Base-by-base conservation (phyloP, 331 rosid genomes). In the Prunus yedoensis region DNA sequence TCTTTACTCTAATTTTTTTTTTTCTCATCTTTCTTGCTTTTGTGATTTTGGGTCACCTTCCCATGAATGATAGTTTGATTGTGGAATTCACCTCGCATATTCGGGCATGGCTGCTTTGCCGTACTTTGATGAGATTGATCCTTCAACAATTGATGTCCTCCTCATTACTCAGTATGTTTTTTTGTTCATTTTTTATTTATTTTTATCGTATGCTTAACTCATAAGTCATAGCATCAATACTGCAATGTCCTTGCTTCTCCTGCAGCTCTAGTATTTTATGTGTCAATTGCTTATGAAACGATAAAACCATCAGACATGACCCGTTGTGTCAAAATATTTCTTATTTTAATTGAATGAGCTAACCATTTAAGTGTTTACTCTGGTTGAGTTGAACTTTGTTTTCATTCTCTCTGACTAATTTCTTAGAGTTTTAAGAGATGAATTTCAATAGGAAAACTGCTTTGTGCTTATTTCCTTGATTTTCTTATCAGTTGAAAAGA, bases 31-130 rank as follows among this genome's bases (percentile, higher is more conserved):
- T 70, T 17, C 13, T 28, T 52, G 70, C 13, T 8, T 70, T 73
- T 77, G 54, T 51, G 52, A 17, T 32, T 61, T n/a, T 46, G 56
- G 50, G 54, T 15, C 8, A 15, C 45, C 20, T 67, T 75, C 20
- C 54, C 16, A 5, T 68, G 81, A 73, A 64, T 74, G 23, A 14
- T 71, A 89, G 90, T 94, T 94, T 58, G 99, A 92, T 71, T 94
- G 97, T 78, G 99, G 99, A 16, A 94, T 94, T 12, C 96, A 94
- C 67, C 99, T 93, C 0, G 97, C 88, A 38, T 94, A 88, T 64
- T 94, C 93, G 1, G 97, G 99, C 73, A 92, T 94, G 99, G 99
- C 99, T 41, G 97, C 97, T 51, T 85, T 94, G 78, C 99, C 99
- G 0, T 92, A 92, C 82, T 94, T 94, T 75, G 99, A 94, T 73